Conservation (phyloP, 208 protist species). For the Trypanosoma melophagium region DNA sequence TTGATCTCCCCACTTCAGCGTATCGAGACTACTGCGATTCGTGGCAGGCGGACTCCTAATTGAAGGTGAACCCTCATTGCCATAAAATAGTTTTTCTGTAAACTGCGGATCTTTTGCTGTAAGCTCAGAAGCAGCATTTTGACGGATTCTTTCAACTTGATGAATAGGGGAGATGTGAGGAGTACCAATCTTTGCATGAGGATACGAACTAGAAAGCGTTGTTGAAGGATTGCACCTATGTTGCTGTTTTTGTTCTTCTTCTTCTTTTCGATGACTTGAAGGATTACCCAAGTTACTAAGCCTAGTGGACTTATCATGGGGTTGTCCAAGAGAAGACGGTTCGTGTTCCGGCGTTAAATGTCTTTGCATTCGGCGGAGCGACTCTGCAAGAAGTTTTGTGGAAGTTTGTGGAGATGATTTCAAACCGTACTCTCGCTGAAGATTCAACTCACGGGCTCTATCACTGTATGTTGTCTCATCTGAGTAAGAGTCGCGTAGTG, state of each 20-base stretch:
- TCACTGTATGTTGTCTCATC: no score
- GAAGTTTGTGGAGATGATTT: background rate
- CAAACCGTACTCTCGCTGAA: no score
- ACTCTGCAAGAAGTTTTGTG: background rate
- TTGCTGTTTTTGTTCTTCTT: background rate
- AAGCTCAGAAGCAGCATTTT: conserved; percentile 4
- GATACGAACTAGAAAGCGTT: background rate
- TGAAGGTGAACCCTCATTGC: background rate
- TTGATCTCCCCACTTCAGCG: conserved; percentile 9
- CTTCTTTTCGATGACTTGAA: no score
- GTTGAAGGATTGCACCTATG: background rate
- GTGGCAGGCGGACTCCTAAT: background rate
- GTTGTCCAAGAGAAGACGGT: background rate
- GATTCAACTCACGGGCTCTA: no score
- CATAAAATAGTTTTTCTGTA: background rate
- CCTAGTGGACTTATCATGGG: background rate
- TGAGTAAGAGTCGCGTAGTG: no score
- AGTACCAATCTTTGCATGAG: conserved; percentile 6
- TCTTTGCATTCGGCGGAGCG: conserved; percentile 4
- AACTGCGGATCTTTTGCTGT: background rate
- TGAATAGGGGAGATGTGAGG: background rate
- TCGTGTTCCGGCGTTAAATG: background rate
- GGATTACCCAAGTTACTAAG: background rate
- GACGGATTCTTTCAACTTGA: background rate
- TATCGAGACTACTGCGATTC: conserved; percentile 3